Conservation (phyloP, 2,329 filamentous ascomycete genomes). For the Coniosporium uncinatum region DNA sequence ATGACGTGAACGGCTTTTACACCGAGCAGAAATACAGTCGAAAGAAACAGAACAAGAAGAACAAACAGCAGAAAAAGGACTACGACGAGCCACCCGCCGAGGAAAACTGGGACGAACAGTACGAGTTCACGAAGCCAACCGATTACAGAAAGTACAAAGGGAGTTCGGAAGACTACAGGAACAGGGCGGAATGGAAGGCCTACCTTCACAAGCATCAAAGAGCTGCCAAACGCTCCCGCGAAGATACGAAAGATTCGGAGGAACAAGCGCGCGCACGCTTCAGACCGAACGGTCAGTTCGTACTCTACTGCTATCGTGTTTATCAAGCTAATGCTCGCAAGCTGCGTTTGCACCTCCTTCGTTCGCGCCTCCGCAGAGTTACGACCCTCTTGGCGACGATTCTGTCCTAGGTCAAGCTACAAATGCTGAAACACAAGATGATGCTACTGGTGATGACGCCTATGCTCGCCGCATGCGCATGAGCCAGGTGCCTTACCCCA, state of each 20-base stretch:
- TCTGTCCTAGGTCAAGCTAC: too few relatives aligned
- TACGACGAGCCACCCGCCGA: constrained; percentile 39
- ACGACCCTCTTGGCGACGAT: too few relatives aligned
- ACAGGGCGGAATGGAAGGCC: constrained; percentile 82
- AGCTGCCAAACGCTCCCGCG: too few relatives aligned
- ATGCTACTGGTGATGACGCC: constrained; percentile 63
- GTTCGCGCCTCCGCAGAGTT: constrained; percentile 43
- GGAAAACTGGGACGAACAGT: constrained; percentile 87
- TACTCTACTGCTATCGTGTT: too few relatives aligned
- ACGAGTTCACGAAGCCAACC: constrained; percentile 78
- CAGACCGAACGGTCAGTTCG: too few relatives aligned
- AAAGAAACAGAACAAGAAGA: constrained; percentile 59
- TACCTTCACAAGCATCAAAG: constrained; percentile 72
- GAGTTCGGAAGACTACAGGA: constrained; percentile 76
- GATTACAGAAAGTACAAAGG: constrained; percentile 80
- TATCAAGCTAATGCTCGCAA: constrained; percentile 14
- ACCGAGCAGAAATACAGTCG: constrained; percentile 57
- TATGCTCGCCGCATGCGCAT: constrained; percentile 59
- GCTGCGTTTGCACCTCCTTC: constrained; percentile 44
- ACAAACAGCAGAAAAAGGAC: constrained; percentile 66
- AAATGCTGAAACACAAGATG: constrained; percentile 32
- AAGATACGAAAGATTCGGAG: too few relatives aligned
- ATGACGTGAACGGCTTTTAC: constrained; percentile 66
- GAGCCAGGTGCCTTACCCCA: too few relatives aligned
- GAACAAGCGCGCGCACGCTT: too few relatives aligned